These are phyloP conservation scores for Colletotrichum scovillei DNA, from an alignment of 2,329 filamentous ascomycete species.

Conservation along the genomic window DNA sequence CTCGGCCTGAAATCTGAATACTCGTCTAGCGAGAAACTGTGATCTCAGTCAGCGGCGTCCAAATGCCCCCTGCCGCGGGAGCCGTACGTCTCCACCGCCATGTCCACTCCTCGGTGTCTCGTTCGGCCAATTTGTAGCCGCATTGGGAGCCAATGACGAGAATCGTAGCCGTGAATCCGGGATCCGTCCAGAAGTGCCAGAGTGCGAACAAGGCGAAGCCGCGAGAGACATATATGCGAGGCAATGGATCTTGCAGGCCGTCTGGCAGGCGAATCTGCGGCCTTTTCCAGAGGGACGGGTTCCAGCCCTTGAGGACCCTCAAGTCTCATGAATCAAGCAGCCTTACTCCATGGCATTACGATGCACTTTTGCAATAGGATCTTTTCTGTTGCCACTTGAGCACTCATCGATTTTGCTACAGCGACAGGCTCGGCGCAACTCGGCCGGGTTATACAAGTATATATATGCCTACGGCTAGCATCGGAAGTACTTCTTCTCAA, in stretches of 20 bases:
- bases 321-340: not conserved
- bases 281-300: not conserved
- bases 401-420: not conserved
- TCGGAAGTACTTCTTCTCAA: slow-evolving; percentile 91
- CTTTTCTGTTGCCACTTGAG: slow-evolving; percentile 6
- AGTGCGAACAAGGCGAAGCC: not conserved
- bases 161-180: not conserved
- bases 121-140: slow-evolving; percentile 20
- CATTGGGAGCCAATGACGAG: not conserved
- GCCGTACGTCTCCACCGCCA: slow-evolving; percentile 10
- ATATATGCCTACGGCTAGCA: slow-evolving; percentile 62
- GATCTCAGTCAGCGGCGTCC: slow-evolving; percentile 30
- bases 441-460: not conserved
- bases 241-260: slow-evolving; percentile 5
- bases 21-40: not conserved
- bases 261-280: not conserved
- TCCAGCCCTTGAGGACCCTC: not conserved
- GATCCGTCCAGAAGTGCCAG: not conserved
- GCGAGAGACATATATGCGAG: not conserved
- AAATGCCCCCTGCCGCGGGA: slow-evolving; percentile 8
- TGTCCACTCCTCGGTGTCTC: slow-evolving; percentile 24
- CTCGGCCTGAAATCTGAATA: slow-evolving; percentile 5
- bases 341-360: not conserved
- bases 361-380: slow-evolving; percentile 5
- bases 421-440: not conserved